phyloP scores from a whole-genome alignment of 257 asterid species.

The Thymus mandschuricus region DNA sequence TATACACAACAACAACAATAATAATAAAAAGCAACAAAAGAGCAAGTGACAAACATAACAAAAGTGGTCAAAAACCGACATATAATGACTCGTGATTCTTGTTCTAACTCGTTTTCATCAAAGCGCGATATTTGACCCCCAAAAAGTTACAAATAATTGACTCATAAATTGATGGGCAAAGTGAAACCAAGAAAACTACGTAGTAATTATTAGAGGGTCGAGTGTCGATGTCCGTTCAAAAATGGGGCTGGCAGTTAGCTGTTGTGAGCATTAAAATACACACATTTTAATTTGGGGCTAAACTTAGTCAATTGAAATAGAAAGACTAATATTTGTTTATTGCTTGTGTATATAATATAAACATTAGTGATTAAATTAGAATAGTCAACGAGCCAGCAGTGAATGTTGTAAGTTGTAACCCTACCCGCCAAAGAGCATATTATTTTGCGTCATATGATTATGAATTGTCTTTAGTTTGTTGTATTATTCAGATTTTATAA shows the following conservation, averaged over 20 bases:
- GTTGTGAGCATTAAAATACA: conserved; percentile 30
- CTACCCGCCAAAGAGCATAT: conserved; percentile 13
- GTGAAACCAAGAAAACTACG: not conserved
- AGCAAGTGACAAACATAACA: not conserved
- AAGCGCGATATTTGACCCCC: not conserved
- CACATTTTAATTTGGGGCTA: not conserved
- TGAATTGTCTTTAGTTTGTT: no score
- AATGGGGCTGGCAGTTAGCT: not conserved
- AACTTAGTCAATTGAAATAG: conserved; percentile 30
- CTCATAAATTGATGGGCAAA: not conserved
- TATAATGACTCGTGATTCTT: not conserved
- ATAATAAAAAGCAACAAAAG: not conserved
- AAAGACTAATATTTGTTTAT: conserved; percentile 23
- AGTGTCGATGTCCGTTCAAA: not conserved
- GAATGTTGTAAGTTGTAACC: conserved; percentile 6
- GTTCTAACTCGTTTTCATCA: not conserved
- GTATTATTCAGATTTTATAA: no score
- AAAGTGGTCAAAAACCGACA: not conserved
- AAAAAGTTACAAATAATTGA: not conserved
- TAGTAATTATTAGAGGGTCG: not conserved
- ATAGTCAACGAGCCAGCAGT: conserved; percentile 38
- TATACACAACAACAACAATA: no score
- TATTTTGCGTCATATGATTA: not conserved
- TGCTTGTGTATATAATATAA: not conserved
- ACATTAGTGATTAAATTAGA: not conserved